A percentile compares a stretch with the other conserved stretches of the same genome.
phyloP scores from a whole-genome alignment of 352 stramenopile species.

The Phytophthora litchii region DNA sequence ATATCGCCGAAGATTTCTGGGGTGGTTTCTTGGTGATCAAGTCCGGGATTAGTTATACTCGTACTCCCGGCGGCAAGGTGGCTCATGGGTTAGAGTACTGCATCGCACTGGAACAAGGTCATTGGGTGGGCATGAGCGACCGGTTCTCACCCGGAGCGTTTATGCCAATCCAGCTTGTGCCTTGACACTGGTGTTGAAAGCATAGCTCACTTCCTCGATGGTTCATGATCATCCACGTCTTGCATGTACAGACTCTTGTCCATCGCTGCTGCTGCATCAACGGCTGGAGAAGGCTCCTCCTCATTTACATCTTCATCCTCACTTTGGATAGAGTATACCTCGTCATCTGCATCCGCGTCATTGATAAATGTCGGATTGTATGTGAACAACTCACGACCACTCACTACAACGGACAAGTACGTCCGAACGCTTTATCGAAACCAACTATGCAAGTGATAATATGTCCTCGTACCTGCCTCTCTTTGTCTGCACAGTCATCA shows the following conservation, averaged over 20 bases:
- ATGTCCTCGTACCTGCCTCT: no score
- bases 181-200: constrained; percentile 16
- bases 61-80: no score
- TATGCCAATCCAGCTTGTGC: no score
- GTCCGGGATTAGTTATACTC: no score
- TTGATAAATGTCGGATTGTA: constrained; percentile 93
- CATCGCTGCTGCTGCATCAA: constrained; percentile 68
- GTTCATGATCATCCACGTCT: constrained; percentile 78
- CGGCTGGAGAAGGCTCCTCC: constrained; percentile 41
- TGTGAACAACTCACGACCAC: constrained; percentile 90
- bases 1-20: no score
- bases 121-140: no score
- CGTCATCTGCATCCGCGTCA: constrained; percentile 88
- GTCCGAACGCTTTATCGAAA: constrained; percentile 4
- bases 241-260: constrained; percentile 88
- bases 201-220: constrained; percentile 68
- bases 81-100: no score
- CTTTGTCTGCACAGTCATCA: no score
- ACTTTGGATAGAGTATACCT: constrained; percentile 80
- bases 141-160: no score
- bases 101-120: no score
- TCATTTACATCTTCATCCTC: constrained; percentile 60
- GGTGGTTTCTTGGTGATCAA: no score
- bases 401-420: constrained; percentile 58
- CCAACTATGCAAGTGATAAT: constrained; percentile 9